A percentile compares a stretch with the other conserved stretches of the same genome.
Conservation (phyloP, 441 rosid genomes). For the Populus hybrid region DNA sequence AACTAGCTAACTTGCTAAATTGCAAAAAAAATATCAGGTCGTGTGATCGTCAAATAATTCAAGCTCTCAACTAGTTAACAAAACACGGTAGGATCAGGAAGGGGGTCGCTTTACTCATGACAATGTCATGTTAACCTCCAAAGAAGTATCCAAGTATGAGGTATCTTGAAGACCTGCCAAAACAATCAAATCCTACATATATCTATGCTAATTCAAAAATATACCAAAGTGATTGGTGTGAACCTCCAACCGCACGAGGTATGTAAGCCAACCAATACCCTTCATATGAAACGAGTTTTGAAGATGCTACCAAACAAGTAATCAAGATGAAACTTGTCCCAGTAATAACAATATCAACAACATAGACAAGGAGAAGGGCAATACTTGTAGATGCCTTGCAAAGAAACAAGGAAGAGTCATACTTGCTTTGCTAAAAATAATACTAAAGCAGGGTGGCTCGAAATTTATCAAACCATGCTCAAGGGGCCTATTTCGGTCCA, state of each 20-base stretch:
- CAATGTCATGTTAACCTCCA: not conserved
- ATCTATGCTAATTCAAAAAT: conserved; percentile 12
- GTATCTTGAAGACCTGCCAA: conserved; percentile 6
- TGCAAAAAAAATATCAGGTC: not conserved
- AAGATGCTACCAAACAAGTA: not conserved
- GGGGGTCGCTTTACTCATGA: not conserved
- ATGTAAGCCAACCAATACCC: conserved; percentile 1
- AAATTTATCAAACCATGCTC: conserved; percentile 10
- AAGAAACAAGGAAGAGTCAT: not conserved
- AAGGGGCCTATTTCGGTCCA: conserved; percentile 2
- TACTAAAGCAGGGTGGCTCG: not conserved
- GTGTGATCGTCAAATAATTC: not conserved
- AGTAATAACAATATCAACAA: not conserved
- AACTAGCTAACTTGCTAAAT: not conserved
- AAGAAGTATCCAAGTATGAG: not conserved
- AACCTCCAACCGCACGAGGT: not conserved
- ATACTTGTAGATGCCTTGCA: not conserved
- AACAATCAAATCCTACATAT: not conserved
- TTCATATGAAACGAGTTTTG: not conserved
- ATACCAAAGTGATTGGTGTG: not conserved
- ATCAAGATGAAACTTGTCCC: not conserved
- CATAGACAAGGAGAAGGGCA: too few species aligned
- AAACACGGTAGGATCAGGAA: not conserved
- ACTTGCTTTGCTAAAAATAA: not conserved
- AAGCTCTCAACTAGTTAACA: conserved; percentile 10